Evolutionary conservation across 129 eudicot species (phyloP).

Genomic region (Deinandra increscens): DNA sequence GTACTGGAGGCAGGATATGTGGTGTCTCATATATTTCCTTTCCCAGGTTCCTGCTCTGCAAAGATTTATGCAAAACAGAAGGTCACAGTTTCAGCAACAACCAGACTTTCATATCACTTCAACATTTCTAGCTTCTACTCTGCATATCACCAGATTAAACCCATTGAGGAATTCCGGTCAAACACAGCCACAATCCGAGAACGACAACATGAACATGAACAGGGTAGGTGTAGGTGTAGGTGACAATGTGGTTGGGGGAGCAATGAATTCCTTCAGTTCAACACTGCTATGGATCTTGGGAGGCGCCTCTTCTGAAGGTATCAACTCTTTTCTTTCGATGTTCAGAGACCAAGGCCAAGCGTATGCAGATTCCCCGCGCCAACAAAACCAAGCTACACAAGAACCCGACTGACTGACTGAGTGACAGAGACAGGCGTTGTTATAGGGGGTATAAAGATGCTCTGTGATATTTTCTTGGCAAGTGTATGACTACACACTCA

Average conservation of each 20-base stretch:
- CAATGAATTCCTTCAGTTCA: constrained; percentile 82
- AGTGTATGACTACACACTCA: not conserved
- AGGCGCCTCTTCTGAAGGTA: constrained; percentile 88
- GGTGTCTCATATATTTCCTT: not conserved
- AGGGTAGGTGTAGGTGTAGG: not conserved
- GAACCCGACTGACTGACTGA: constrained; percentile 10
- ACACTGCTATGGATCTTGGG: constrained; percentile 84
- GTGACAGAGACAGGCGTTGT: not conserved
- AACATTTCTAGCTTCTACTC: constrained; percentile 91
- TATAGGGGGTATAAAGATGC: not conserved
- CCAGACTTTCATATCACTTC: constrained; percentile 94
- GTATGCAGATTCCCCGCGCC: constrained; percentile 47
- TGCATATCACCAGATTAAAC: constrained; percentile 86
- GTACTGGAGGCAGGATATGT: not conserved
- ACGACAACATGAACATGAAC: constrained; percentile 34
- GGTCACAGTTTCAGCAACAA: constrained; percentile 90
- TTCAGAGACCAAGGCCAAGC: constrained; percentile 86
- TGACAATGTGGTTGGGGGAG: constrained; percentile 45
- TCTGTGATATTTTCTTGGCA: not conserved
- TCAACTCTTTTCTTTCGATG: constrained; percentile 82
- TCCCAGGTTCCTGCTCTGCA: constrained; percentile 93
- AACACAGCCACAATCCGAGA: constrained; percentile 39
- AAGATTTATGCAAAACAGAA: constrained; percentile 83
- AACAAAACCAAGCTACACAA: constrained; percentile 52
- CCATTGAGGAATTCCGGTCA: constrained; percentile 41